Conservation (phyloP, 306 rosid genomes). For the Castanea sativa region DNA sequence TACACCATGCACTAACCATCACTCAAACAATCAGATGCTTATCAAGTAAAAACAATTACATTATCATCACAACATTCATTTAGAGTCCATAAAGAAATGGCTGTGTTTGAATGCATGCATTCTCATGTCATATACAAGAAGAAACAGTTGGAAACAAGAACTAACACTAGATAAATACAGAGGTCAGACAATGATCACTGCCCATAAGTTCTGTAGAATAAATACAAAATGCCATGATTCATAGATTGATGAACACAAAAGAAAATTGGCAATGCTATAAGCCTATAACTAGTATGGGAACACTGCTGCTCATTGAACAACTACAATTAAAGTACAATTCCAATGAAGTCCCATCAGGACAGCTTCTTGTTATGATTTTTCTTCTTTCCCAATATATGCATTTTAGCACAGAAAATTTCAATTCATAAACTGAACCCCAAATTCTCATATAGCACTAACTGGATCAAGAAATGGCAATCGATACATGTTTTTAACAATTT, state of each 20-base stretch:
- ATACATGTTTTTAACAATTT: not conserved
- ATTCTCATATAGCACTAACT: not conserved
- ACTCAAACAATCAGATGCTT: not conserved
- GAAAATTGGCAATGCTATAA: not conserved
- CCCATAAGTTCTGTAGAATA: not conserved
- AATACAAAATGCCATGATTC: not conserved
- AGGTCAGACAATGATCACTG: not conserved
- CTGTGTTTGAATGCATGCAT: not conserved
- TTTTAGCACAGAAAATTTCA: not conserved
- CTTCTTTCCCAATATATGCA: not conserved
- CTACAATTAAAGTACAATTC: not conserved
- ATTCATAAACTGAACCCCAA: not conserved
- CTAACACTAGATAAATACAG: not conserved
- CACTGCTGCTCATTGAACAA: not conserved
- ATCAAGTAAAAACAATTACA: not conserved
- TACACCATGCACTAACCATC: not conserved
- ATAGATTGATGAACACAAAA: not conserved
- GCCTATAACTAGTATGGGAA: not conserved
- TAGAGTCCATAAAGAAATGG: not conserved
- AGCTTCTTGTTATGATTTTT: not conserved
- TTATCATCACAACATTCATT: not conserved
- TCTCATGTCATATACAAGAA: constrained; percentile 1
- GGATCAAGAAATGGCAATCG: not conserved
- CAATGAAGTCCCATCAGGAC: not conserved
- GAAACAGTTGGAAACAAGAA: not conserved